Evolutionary conservation across 495 filamentous ascomycete genomes (phyloP), one percentile per base, ranked within the genome.

Genomic region (Hypoxylon fragiforme): DNA sequence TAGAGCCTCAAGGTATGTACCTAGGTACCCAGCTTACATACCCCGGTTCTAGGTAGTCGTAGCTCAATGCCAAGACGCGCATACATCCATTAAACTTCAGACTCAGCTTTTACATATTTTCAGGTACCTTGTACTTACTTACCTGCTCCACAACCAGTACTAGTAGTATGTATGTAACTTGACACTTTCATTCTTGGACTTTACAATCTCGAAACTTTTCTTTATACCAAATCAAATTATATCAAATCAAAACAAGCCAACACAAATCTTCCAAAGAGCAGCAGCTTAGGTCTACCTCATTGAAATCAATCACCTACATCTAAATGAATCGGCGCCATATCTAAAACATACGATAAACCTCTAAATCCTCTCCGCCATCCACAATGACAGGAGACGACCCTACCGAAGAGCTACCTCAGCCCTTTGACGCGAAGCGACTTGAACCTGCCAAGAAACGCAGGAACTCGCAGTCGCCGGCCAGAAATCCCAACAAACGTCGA

Each of bases 401-500:
- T n/a, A 13, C 50, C 28, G 64, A 69, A 31, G 55, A 64, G 18
- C 44, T 65, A 14, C 69, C 73, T 47, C 68, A 70, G 53, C 64
- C 70, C 37, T 73, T 70, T 54, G 66, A 73, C 57, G 73, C 73
- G 18, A 73, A 67, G 14, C 67, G 63, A 45, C 71, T 72, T 43
- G 71, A 69, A 21, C 50, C 69, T 6, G 70, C 71, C 14, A 74
- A 73, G 44, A 70, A 69, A 47, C 66, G 49, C 26, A 64, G 49
- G 22, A 44, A 54, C 11, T 50, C 57, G 9, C 35, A 62, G 2
- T 60, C 60, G 12, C 60, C 62, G 1, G 15, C 19, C 5, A 60
- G 39, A 8, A 47, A 24, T 32, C 35, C 16, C 48, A 43, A 24
- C 39, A 53, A 48, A 8, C 57, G 44, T n/a, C 63, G 37, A 11